Conservation (phyloP, 2,329 filamentous ascomycete species). For the Calonectria multiphialidica region DNA sequence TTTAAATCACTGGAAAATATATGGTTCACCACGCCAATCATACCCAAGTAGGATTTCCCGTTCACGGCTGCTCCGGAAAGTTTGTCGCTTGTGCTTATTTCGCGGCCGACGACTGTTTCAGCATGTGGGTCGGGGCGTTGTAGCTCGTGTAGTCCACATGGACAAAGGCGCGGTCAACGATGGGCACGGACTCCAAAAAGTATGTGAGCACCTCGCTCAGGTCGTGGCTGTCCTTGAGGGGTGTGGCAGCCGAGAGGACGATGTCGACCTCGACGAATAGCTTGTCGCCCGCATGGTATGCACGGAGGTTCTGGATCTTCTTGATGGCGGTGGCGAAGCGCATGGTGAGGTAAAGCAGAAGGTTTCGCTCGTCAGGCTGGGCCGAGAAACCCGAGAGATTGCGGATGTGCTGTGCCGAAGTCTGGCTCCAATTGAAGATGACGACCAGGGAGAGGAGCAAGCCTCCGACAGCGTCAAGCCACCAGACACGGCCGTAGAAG, state of each 20-base stretch:
- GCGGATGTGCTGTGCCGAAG: slow-evolving; percentile 81
- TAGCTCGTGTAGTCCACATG: slow-evolving; percentile 75
- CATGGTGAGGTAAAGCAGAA: slow-evolving; percentile 92
- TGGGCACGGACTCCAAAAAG: slow-evolving; percentile 85
- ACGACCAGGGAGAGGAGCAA: slow-evolving; percentile 83
- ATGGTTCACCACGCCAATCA: slow-evolving; percentile 2
- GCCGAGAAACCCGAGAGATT: slow-evolving; percentile 85
- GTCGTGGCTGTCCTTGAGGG: slow-evolving; percentile 84
- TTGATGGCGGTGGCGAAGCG: slow-evolving; percentile 90
- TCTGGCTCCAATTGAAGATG: slow-evolving; percentile 82
- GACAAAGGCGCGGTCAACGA: slow-evolving; percentile 80
- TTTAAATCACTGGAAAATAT: slow-evolving; percentile 1
- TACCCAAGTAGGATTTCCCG: not conserved
- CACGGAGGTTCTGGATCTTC: slow-evolving; percentile 86
- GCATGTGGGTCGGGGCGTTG: slow-evolving; percentile 71
- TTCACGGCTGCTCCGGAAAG: slow-evolving; percentile 1
- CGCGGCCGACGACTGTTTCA: slow-evolving; percentile 43
- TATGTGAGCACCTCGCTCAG: slow-evolving; percentile 83
- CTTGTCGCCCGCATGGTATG: slow-evolving; percentile 89
- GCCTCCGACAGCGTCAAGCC: slow-evolving; percentile 84
- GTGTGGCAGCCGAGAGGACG: slow-evolving; percentile 81
- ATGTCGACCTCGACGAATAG: slow-evolving; percentile 87
- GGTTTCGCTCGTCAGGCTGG: slow-evolving; percentile 84
- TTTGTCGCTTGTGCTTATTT: slow-evolving; percentile 22
- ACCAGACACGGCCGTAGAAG: slow-evolving; percentile 83